These are phyloP conservation scores for Cladophialophora psammophila DNA, from an alignment of 2,329 filamentous ascomycete genomes.

Conservation along the genomic window DNA sequence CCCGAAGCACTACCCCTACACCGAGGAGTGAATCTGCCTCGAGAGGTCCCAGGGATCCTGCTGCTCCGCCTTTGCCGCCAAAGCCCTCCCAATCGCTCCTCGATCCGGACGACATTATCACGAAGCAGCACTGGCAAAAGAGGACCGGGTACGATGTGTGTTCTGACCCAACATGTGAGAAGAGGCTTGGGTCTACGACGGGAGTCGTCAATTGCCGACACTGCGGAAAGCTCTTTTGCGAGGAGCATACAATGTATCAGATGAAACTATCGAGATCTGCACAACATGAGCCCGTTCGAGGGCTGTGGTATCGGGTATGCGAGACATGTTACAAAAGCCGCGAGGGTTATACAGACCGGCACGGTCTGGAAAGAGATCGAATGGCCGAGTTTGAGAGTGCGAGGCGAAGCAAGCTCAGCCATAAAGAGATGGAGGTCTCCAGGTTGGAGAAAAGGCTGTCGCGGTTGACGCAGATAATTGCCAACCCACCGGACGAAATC, in stretches of 20 bases:
- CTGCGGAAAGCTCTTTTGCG: conserved; percentile 92
- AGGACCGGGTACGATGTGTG: conserved; percentile 77
- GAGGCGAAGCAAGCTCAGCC: conserved; percentile 80
- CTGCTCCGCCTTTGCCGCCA: conserved; percentile 40
- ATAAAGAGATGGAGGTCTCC: conserved; percentile 85
- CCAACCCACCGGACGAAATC: conserved; percentile 72
- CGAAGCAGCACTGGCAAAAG: conserved; percentile 86
- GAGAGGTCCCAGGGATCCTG: conserved; percentile 40
- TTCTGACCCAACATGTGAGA: conserved; percentile 85
- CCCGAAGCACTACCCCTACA: conserved; percentile 49
- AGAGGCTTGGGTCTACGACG: conserved; percentile 74
- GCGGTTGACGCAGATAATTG: conserved; percentile 83
- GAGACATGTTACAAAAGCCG: conserved; percentile 99
- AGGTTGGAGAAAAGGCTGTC: conserved; percentile 90
- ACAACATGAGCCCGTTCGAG: conserved; percentile 85
- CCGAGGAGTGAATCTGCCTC: conserved; percentile 35
- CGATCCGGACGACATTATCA: conserved; percentile 91
- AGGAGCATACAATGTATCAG: conserved; percentile 99
- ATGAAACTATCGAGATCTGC: conserved; percentile 95
- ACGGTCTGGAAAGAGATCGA: conserved; percentile 74
- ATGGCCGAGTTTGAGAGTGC: conserved; percentile 73
- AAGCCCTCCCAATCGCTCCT: conserved; percentile 50
- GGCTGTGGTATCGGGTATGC: conserved; percentile 92
- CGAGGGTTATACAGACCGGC: conserved; percentile 92
- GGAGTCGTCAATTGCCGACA: conserved; percentile 92